These are phyloP conservation scores for Penicillium sp. DNA, from an alignment of 2,329 filamentous ascomycete genomes.

Conservation along the genomic window DNA sequence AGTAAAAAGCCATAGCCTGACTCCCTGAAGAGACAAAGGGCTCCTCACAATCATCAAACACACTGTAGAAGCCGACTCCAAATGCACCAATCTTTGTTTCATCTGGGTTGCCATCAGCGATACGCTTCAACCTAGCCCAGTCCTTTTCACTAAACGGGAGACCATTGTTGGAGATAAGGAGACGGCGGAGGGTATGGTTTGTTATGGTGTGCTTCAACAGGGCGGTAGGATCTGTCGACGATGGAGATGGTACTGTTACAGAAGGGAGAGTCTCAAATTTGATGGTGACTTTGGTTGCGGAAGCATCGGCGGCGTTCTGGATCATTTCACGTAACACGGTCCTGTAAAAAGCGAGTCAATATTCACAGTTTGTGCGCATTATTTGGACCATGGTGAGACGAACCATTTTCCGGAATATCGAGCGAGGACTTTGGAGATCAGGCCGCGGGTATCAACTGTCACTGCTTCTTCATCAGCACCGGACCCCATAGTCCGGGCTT, in stretches of 20 bases:
- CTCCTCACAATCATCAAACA: conserved; percentile 97
- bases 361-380: not conserved
- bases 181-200: conserved; percentile 80
- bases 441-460: conserved; percentile 91
- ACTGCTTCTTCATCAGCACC: conserved; percentile 95
- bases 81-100: conserved; percentile 99
- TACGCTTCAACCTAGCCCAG: conserved; percentile 90
- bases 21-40: conserved; percentile 92
- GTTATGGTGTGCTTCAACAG: conserved; percentile 79
- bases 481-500: conserved; percentile 81
- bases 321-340: conserved; percentile 85
- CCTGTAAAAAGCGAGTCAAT: conserved; percentile 29
- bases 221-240: conserved; percentile 66
- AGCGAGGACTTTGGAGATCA: conserved; percentile 97
- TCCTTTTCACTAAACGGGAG: conserved; percentile 85
- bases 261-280: conserved; percentile 92
- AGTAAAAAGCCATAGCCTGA: conserved; percentile 98
- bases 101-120: conserved; percentile 98
- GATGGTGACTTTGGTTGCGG: conserved; percentile 84
- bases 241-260: conserved; percentile 68
- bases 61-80: conserved; percentile 97
- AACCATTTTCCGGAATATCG: conserved; percentile 97
- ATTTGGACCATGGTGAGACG: conserved; percentile 37
- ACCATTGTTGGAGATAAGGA: conserved; percentile 94
- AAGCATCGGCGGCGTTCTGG: conserved; percentile 97